A percentile compares a stretch with the other conserved stretches of the same genome.
Evolutionary conservation across 768 basidiomycete species (phyloP).

Genomic region (Boletus speciosus): DNA sequence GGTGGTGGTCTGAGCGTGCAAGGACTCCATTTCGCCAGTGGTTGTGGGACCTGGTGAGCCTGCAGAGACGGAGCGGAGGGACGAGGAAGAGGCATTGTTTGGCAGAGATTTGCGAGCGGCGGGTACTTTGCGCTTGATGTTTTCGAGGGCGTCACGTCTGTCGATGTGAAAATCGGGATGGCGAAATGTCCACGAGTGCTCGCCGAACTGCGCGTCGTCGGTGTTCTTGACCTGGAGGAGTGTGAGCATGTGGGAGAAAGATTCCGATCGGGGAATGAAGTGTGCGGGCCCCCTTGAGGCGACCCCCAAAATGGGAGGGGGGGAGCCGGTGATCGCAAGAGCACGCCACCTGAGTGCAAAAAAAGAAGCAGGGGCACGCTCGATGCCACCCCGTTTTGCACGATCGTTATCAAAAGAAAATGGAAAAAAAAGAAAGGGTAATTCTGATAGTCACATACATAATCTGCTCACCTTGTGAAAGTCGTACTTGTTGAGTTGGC

Average conservation of each 20-base stretch:
- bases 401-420: constrained; percentile 15
- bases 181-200: constrained; percentile 54
- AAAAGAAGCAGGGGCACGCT: constrained; percentile 11
- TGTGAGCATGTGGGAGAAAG: background rate
- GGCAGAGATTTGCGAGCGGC: constrained; percentile 31
- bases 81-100: constrained; percentile 26
- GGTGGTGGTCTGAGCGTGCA: constrained; percentile 28
- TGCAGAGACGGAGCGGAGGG: constrained; percentile 24
- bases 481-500: constrained; percentile 94
- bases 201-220: constrained; percentile 71
- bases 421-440: background rate
- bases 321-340: constrained; percentile 10
- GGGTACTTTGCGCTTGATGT: constrained; percentile 61
- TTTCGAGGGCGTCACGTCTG: constrained; percentile 54
- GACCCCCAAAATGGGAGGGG: constrained; percentile 4
- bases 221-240: constrained; percentile 66
- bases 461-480: constrained; percentile 73
- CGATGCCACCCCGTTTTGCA: constrained; percentile 16
- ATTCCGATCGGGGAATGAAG: background rate
- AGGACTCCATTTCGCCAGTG: constrained; percentile 24
- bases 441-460: background rate
- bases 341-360: background rate
- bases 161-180: constrained; percentile 53
- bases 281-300: constrained; percentile 11
- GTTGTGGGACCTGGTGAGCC: constrained; percentile 26